Evolutionary conservation across 768 basidiomycete species (phyloP).

Genomic region (Mycena crocata): DNA sequence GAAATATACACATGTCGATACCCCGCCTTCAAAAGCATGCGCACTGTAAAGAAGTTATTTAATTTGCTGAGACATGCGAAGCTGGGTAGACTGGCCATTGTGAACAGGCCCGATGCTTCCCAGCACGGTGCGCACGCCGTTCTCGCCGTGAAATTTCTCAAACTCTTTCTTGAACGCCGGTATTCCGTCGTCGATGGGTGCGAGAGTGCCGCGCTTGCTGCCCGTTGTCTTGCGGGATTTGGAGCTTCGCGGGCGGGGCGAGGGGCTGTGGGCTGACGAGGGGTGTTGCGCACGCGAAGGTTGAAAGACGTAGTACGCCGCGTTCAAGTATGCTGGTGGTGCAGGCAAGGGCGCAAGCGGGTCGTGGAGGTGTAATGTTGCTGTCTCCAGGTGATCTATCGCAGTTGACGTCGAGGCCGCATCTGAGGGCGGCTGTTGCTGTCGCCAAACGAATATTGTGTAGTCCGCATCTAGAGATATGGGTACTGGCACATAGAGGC

Average conservation of each 20-base stretch:
- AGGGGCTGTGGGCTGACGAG: slow-evolving; percentile 44
- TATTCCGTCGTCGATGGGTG: slow-evolving; percentile 57
- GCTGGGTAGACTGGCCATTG: slow-evolving; percentile 66
- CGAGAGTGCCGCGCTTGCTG: slow-evolving; percentile 45
- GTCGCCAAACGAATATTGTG: slow-evolving; percentile 85
- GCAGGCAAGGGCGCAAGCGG: slow-evolving; percentile 68
- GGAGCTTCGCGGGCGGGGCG: slow-evolving; percentile 52
- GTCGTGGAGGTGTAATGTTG: slow-evolving; percentile 74
- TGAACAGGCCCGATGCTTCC: slow-evolving; percentile 93
- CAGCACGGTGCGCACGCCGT: slow-evolving; percentile 92
- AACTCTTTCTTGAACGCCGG: slow-evolving; percentile 82
- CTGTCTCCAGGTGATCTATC: slow-evolving; percentile 43
- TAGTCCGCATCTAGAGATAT: slow-evolving; percentile 78
- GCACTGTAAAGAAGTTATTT: slow-evolving; percentile 58
- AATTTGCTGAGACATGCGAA: neutral
- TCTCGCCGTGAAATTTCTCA: slow-evolving; percentile 87
- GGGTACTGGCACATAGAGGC: neutral
- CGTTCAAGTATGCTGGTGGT: slow-evolving; percentile 74
- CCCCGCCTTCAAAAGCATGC: slow-evolving; percentile 94
- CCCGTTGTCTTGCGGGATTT: slow-evolving; percentile 55
- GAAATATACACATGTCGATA: slow-evolving; percentile 97
- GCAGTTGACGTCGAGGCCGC: slow-evolving; percentile 39
- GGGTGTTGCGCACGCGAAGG: slow-evolving; percentile 48
- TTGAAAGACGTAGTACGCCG: slow-evolving; percentile 77
- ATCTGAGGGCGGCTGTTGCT: slow-evolving; percentile 53